Evolutionary conservation across 306 rosid species (phyloP), one percentile per base, ranked within the genome.

Genomic region (Gynostemma pentaphyllum): DNA sequence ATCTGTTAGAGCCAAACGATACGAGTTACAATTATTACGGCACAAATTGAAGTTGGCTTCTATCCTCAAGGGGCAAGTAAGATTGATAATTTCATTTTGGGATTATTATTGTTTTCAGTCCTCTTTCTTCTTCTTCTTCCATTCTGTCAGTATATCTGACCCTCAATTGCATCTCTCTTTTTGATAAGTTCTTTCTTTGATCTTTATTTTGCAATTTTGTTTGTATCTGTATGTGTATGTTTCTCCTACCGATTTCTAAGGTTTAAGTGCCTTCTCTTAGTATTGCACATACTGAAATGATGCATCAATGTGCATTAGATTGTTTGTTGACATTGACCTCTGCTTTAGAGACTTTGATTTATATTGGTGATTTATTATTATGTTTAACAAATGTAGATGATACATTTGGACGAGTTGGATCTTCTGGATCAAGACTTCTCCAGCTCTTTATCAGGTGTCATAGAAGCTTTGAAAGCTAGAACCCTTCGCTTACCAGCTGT

Each of bases 401-500:
- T 45, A 48, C 76, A 72, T 76, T 76, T 86, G 86, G 97, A 86
- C 76, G 94, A 88, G 45, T 88, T 95, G 90, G 85, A 85, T 54
- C 78, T 70, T 67, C 26, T 86, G 81, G 97, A 94, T 79, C 73
- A 50, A 75, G 83, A 78, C 56, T 94, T 82, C 85, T 82, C 86
- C 52, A 74, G 77, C 69, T 88, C 95, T 32, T 78, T 94, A 39
- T 88, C 83, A 15, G 99, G 95, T 69, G 96, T 89, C 45, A 81
- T 66, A 44, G 95, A 94, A 76, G 94, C 97, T 32, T 69, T 94
- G 72, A 82, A 54, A 78, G 97, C 94, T 69, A 86, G 99, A 81
- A 86, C 95, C 66, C 97, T 94, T 68, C 99, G 97, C 57, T 94
- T 94, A 74, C 99, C 97, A 11, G 85, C 89, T 67, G 89, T 79